Base-by-base conservation (phyloP, 371 early-diverging fungal genomes). In the Rhizopus delemar region DNA sequence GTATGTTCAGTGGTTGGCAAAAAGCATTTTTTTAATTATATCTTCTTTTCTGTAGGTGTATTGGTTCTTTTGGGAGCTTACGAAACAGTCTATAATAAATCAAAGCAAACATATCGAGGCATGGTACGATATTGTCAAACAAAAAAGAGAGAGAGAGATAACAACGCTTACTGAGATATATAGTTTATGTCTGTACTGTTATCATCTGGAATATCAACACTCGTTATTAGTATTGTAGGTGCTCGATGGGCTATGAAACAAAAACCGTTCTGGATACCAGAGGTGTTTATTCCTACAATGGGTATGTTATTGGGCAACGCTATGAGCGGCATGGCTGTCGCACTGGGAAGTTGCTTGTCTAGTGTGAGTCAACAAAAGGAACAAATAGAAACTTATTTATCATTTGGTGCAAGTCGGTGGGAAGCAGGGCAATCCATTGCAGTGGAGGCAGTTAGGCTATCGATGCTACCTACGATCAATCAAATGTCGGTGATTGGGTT, bases 221-320 rank as follows among this genome's bases (percentile, higher is more conserved):
- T 78, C 31, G 53, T 80, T 8, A 66, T 83, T 5, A 81, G 79
- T 12, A 70, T 84, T 1, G 63, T 86, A 62, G 86, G 88, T n/a
- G 81, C 85, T n/a, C 71, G 79, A 6, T 82, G 71, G 68, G 87
- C 93, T 13, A 83, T 94, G 72, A 74, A 80, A 5, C 86, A 89
- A 46, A 55, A 76, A 6, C 92, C 90, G 0, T 86, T 90, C 58
- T 90, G 81, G 69, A 65, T 80, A 3, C 88, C 94, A 7, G 83
- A 81, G 35, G 77, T 87, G 46, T 95, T 91, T 62, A 88, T 95
- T 35, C 94, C 95, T 4, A 69, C 89, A 32, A 70, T 93, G 16
- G 95, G 94, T 12, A 89, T 93, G 86, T 62, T 93, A n/a, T 74
- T 93, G 7, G 94, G 93, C 35, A 91, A 90, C 61, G 73, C 83